These are phyloP conservation scores for Oropetium thomaeum DNA, from an alignment of 176 grass and related monocot species.

Conservation along the genomic window DNA sequence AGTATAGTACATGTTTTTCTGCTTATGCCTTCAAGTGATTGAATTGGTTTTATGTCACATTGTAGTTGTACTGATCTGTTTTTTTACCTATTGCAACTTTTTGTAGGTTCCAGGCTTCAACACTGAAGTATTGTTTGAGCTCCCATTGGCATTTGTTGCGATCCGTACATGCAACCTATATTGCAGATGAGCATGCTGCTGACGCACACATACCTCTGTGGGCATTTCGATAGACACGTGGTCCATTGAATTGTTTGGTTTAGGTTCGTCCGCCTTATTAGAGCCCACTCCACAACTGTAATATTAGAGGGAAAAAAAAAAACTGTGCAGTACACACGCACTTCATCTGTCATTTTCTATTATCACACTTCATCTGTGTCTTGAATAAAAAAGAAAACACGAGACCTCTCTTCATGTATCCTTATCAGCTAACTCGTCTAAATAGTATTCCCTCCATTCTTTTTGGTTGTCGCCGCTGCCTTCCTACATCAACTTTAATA, in stretches of 20 bases:
- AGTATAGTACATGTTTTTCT: too few species aligned
- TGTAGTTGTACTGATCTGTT: neutral
- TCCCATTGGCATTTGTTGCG: slow-evolving; percentile 24
- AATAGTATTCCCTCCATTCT: too few species aligned
- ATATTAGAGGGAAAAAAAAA: too few species aligned
- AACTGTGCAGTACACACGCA: neutral
- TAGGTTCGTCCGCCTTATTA: neutral
- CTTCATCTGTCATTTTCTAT: neutral
- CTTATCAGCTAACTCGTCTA: neutral
- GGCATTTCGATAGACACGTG: neutral
- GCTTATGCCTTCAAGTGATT: neutral
- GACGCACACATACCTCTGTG: neutral
- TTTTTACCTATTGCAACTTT: neutral
- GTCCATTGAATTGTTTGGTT: neutral
- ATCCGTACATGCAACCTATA: neutral
- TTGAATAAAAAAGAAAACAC: neutral
- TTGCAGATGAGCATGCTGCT: slow-evolving; percentile 12
- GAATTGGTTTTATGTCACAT: neutral
- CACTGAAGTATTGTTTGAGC: neutral
- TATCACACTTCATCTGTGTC: neutral
- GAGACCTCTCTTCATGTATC: neutral
- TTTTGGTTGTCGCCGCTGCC: too few species aligned
- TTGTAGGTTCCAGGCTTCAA: slow-evolving; percentile 19
- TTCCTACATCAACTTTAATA: too few species aligned
- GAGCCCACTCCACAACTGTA: neutral